Evolutionary conservation across 2,329 filamentous ascomycete genomes (phyloP), one percentile per base, ranked within the genome.

Genomic region (Cadophora sp.): DNA sequence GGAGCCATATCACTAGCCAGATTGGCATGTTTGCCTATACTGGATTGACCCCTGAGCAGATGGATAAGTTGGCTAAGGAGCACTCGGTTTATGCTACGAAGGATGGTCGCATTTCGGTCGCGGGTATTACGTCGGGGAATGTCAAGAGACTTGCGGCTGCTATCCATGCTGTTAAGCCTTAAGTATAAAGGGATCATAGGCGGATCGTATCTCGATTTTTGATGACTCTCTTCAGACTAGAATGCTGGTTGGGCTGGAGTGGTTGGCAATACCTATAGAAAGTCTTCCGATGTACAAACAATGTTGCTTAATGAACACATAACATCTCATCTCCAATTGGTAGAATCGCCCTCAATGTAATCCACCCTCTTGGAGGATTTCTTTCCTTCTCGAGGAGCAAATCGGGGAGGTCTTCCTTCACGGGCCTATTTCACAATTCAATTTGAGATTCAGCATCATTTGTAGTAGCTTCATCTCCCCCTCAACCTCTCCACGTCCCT

Each of bases 1-100:
- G 96, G 96, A 92, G 91, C 81, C 96, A 99, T 87, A 99, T 99
- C 83, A 98, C 96, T 75, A 94, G 87, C 83, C 93, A 97, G 88
- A 99, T 99, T 78, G 96, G 96, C 84, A 99, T 99, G 96, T 99
- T 99, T 79, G 95, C 96, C 76, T 99, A 97, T 87, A 99, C 96
- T 63, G 96, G 96, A 71, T 85, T 99, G 77, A 95, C 86, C 76
- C 85, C 94, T 65, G 91, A 95, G 83, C 92, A 97, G 85, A 97
- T 98, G 93, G 92, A 95, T 66, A 85, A 84, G 77, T 86, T 99
- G 71, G 93, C 94, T 74, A 94, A 97, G 86, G 93, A 98, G 86
- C 93, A 96, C 87, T 97, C 93, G 69, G 95, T 99, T 77, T 99
- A 99, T 80, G 95, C 94, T 73, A 98, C 96, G 82, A 96, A 93